Evolutionary conservation across 352 stramenopile species (phyloP), one percentile per base, ranked within the genome.

Genomic region (Detonula confervacea): DNA sequence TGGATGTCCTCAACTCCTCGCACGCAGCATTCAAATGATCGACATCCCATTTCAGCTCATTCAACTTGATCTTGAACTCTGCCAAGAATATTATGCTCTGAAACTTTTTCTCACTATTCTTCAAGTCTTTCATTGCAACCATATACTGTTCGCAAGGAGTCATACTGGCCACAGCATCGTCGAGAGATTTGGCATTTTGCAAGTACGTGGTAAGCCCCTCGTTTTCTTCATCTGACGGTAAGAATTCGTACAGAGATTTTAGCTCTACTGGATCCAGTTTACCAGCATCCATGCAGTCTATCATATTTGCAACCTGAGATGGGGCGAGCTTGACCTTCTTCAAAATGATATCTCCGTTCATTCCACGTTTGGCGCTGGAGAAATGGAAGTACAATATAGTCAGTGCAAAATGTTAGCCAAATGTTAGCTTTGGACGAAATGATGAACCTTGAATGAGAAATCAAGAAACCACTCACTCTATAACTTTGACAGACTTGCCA

Each of bases 311-410:
- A 35, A 98, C 96, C 59, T 97, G 91, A 0, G 84, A 80, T 77
- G 97, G 97, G 4, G 90, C 93, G 27, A 98, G 84, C 77, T 98
- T 98, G 7, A 98, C 86, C 59, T 96, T 83, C 12, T 93, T 94
- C 9, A 99, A 85, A 27, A 96, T 97, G 66, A 99, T 99, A 7
- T 95, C 96, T 25, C 95, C 96, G 83, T 99, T 99, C 96, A 98
- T 98, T 1, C 95, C 96, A 16, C 96, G 92, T 80, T 98, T 98
- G 11, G 60, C 37, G 71, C 68, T 69, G 44, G 16, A 55, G n/a
- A 25, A 14, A 39, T 6, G 14, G 4, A 57, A 56, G n/a, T 30
- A n/a, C n/a, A n/a, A n/a, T n/a, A n/a, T n/a, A n/a, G 14, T 20
- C 16, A 69, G 18, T 56, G 16, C 24, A 42, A 24, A 46, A 56